Base-by-base conservation (phyloP, 2,329 filamentous ascomycete species). In the Teratosphaeria epicoccoides region DNA sequence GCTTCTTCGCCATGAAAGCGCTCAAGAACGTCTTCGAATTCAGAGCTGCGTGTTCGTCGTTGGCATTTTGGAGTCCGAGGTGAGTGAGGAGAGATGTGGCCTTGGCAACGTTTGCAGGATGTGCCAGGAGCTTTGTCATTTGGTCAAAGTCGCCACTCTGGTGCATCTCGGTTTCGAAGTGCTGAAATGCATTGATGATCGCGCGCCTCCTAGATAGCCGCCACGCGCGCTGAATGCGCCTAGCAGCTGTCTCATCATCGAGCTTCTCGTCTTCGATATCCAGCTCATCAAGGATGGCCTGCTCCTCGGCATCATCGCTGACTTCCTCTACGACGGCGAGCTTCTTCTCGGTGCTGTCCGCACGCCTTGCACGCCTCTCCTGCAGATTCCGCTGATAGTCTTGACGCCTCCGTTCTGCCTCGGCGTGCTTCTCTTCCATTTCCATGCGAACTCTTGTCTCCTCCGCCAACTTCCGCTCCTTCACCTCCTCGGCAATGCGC, bases 401-500 rank as follows among this genome's bases (percentile, higher is more conserved):
- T 48, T 69, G 79, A 53, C 87, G 76, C 61, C 87, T 78, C 65
- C 74, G 79, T 67, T 90, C 85, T 0, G 85, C 87, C 63, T 90
- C 87, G 26, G 85, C 84, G 61, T 88, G 78, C 57, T 84, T 82
- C 71, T 89, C 86, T 65, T 90, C 84, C 77, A 90, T 88, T 66
- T 89, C 85, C 48, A 79, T 70, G 56, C 82, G 81, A 65, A 87
- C 76, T 62, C 82, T 82, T 59, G 76, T 77, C 52, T 86, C 78
- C 57, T 90, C 85, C 52, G 83, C 82, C 63, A 88, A 84, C 57
- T 87, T 82, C 66, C 85, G 84, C 70, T 87, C 84, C 69, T 88
- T 89, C 73, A 87, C 88, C 52, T 79, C 83, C 66, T 88, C 86
- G 12, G 87, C 87, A n/a, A 90, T 77, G 48, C 85, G 84, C 73